Conservation (phyloP, 805 yeast genomes). For the Lipomyces spencermartinsiae region DNA sequence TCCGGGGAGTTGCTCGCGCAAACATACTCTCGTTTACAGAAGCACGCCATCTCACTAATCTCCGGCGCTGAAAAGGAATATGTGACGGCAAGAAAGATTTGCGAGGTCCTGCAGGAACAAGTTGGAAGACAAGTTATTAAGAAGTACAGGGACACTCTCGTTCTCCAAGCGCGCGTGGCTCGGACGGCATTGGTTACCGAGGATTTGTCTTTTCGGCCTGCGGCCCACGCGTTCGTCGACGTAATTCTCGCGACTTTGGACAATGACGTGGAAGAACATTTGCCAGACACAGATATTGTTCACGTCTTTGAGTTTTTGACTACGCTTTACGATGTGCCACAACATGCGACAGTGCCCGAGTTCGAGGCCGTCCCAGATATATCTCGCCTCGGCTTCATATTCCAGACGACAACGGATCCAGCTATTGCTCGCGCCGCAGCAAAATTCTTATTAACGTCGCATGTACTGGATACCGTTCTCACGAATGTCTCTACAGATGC, state of each 20-base stretch:
- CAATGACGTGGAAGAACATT: not conserved
- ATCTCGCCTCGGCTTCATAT: conserved; percentile 6
- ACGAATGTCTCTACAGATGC: not conserved
- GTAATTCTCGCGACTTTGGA: conserved; percentile 3
- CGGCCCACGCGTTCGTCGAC: not conserved
- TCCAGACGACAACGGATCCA: conserved; percentile 12
- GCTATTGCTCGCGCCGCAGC: conserved; percentile 15
- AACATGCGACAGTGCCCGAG: not conserved
- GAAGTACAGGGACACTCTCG: not conserved
- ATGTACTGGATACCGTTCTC: conserved; percentile 3
- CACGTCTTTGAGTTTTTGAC: conserved; percentile 12
- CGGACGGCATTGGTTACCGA: conserved; percentile 17
- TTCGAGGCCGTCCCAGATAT: not conserved
- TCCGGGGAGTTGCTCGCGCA: not conserved
- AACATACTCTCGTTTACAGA: not conserved
- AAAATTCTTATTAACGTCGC: conserved; percentile 8
- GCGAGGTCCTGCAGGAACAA: not conserved
- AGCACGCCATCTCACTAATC: not conserved
- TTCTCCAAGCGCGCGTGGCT: not conserved
- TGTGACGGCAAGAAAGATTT: not conserved
- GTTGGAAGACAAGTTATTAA: not conserved
- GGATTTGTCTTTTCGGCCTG: conserved; percentile 17
- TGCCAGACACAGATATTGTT: not conserved
- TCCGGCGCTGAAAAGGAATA: not conserved
- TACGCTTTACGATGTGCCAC: conserved; percentile 1